Evolutionary conservation across 768 basidiomycete species (phyloP).

Genomic region (Calocybe indica): DNA sequence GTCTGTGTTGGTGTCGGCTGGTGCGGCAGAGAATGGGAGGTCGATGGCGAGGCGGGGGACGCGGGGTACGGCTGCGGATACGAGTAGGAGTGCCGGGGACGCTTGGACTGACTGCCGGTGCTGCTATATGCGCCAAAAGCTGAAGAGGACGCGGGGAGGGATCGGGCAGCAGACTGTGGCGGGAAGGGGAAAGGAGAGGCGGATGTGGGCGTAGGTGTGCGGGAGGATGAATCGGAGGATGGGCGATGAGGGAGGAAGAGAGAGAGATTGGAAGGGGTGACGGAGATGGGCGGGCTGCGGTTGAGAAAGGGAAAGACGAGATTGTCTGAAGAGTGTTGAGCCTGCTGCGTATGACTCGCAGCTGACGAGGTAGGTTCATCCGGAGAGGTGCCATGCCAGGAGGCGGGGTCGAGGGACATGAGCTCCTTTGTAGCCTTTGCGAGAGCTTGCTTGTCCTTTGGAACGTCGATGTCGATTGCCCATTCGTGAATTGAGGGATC

Average conservation of each 20-base stretch:
- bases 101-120: slow-evolving; percentile 7
- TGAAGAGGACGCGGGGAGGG: too few relatives aligned
- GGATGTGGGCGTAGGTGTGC: slow-evolving; percentile 17
- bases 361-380: slow-evolving; percentile 6
- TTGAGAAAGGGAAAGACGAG: background rate
- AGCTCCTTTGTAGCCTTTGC: slow-evolving; percentile 80
- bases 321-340: background rate
- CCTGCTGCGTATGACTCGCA: slow-evolving; percentile 2
- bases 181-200: slow-evolving; percentile 9
- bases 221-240: slow-evolving; percentile 14
- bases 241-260: slow-evolving; percentile 10
- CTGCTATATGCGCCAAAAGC: too few relatives aligned
- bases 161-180: slow-evolving; percentile 2
- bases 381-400: slow-evolving; percentile 21
- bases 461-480: slow-evolving; percentile 36
- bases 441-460: slow-evolving; percentile 57
- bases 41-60: slow-evolving; percentile 3
- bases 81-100: slow-evolving; percentile 4
- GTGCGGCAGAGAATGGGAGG: slow-evolving; percentile 5
- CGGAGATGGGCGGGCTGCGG: slow-evolving; percentile 2
- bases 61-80: slow-evolving; percentile 14
- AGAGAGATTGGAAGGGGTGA: background rate
- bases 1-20: background rate
- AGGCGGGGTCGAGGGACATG: slow-evolving; percentile 59
- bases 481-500: slow-evolving; percentile 30